A percentile compares a stretch with the other conserved stretches of the same genome.
These are phyloP conservation scores for Aquilaria yunnanensis DNA, from an alignment of 345 rosid species.

Conservation along the genomic window DNA sequence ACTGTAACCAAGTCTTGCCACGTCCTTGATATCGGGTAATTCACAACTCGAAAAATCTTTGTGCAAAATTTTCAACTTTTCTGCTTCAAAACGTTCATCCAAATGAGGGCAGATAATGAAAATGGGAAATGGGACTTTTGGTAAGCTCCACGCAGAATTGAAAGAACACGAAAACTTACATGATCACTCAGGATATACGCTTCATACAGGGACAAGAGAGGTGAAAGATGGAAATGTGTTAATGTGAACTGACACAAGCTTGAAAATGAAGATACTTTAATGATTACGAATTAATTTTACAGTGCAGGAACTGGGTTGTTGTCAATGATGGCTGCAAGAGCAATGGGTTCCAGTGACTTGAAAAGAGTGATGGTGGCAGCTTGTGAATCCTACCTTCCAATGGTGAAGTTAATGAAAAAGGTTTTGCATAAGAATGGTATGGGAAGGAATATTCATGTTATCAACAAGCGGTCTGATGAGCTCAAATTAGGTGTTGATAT, in stretches of 20 bases:
- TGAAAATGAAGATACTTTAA: not conserved
- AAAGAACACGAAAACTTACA: not conserved
- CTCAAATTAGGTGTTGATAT: constrained; percentile 57
- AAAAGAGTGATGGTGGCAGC: constrained; percentile 54
- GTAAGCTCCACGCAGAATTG: no score
- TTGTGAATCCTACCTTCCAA: constrained; percentile 89
- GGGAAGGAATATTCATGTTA: constrained; percentile 43
- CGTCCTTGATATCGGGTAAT: constrained; percentile 88
- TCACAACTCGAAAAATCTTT: no score
- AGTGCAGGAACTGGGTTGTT: constrained; percentile 97
- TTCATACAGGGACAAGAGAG: no score
- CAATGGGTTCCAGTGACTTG: constrained; percentile 32
- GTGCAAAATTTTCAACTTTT: no score
- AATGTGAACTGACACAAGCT: no score
- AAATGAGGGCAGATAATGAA: no score
- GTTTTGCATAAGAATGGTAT: constrained; percentile 63
- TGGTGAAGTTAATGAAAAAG: constrained; percentile 88
- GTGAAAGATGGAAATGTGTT: no score
- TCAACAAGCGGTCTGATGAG: constrained; percentile 85
- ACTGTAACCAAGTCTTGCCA: constrained; percentile 60
- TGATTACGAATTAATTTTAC: constrained; percentile 10
- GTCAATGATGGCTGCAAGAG: constrained; percentile 92
- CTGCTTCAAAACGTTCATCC: no score
- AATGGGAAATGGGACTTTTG: no score
- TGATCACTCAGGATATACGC: not conserved